phyloP scores from a whole-genome alignment of 1,284 basidiomycete genomes.

The Rhodotorula sp. region DNA sequence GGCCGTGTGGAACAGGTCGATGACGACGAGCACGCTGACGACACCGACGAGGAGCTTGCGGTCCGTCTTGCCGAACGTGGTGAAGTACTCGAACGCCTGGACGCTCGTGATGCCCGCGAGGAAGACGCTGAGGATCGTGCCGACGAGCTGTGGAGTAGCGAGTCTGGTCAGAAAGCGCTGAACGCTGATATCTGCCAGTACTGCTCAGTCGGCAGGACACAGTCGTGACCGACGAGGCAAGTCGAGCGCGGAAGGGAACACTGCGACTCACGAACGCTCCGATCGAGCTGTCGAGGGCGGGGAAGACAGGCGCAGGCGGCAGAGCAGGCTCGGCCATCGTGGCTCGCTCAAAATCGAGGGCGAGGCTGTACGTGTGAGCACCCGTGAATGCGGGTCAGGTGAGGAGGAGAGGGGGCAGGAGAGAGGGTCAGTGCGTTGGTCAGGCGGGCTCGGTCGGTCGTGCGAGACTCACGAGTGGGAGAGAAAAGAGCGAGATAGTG shows the following conservation, averaged over 20 bases:
- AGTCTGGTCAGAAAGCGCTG: not conserved
- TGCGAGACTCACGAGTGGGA: no score
- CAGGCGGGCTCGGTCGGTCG: not conserved
- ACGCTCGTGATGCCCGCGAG: conserved; percentile 13
- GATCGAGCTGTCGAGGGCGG: conserved; percentile 11
- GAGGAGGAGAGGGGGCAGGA: not conserved
- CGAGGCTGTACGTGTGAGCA: not conserved
- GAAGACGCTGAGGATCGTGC: conserved; percentile 12
- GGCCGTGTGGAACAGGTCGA: conserved; percentile 10
- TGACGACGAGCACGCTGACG: conserved; percentile 3
- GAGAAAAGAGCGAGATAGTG: no score
- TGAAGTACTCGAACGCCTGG: conserved; percentile 4
- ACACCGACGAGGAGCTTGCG: not conserved
- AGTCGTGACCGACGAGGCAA: no score
- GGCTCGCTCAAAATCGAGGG: no score
- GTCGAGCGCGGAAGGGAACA: not conserved
- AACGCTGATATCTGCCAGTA: no score
- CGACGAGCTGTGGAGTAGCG: not conserved
- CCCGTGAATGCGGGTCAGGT: no score
- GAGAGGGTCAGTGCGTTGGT: not conserved
- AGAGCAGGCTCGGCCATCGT: not conserved
- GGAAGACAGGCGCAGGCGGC: not conserved
- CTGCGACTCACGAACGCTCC: conserved; percentile 12
- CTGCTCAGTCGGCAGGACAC: no score
- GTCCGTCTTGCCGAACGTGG: not conserved